These are phyloP conservation scores for Russula sp. DNA, from an alignment of 768 basidiomycete genomes.

Conservation along the genomic window DNA sequence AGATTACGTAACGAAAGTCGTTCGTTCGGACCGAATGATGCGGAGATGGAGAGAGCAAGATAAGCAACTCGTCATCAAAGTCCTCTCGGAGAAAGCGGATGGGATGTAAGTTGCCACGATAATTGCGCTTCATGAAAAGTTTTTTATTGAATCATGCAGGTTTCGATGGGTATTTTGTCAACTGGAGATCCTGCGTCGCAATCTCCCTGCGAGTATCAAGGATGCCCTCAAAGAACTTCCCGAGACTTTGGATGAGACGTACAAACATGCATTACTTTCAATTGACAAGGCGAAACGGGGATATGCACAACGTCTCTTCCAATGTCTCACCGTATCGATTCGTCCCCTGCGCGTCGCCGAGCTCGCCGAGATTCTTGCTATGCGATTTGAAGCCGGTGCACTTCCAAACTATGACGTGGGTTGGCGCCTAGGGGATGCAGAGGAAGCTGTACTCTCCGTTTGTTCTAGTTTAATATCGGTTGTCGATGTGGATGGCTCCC, in stretches of 20 bases:
- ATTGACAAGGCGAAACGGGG: not conserved
- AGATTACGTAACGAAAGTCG: not conserved
- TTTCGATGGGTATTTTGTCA: slow-evolving; percentile 8
- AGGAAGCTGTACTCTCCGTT: slow-evolving; percentile 3
- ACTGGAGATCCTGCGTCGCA: not conserved
- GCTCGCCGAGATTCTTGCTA: slow-evolving; percentile 1
- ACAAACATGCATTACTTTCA: not conserved
- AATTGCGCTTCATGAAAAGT: too few relatives aligned
- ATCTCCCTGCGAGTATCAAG: not conserved
- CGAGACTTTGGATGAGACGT: not conserved
- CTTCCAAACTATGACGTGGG: not conserved
- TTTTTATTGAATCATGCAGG: not conserved
- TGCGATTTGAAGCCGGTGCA: not conserved
- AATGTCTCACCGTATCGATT: not conserved
- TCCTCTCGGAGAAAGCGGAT: not conserved
- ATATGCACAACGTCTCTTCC: not conserved
- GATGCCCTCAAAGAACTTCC: not conserved
- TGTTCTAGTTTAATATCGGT: slow-evolving; percentile 6
- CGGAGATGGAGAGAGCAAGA: not conserved
- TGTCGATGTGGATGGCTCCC: not conserved
- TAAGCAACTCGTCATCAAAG: not conserved
- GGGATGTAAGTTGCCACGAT: slow-evolving; percentile 3
- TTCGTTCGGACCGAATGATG: not conserved
- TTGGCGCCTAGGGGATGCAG: not conserved
- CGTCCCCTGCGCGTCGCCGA: slow-evolving; percentile 5